phyloP scores from a whole-genome alignment of 192 early-diverging fungal species.

The Backusella tuberculispora region DNA sequence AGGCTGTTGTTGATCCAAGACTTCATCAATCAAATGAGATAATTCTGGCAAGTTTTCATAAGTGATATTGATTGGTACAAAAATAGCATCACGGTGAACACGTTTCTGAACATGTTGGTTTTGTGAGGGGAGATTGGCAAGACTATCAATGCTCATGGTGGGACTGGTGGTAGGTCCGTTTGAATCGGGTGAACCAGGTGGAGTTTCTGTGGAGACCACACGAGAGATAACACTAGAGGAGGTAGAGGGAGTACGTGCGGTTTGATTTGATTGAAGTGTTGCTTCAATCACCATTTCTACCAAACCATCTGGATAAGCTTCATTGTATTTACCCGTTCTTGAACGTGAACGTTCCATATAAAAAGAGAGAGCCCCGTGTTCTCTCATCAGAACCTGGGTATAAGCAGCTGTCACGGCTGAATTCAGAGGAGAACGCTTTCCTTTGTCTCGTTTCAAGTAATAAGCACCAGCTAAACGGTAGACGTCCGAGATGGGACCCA shows the following conservation, averaged over 20 bases:
- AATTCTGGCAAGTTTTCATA: slow-evolving; percentile 45
- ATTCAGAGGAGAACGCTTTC: slow-evolving; percentile 36
- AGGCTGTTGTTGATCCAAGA: slow-evolving; percentile 38
- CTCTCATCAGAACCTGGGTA: slow-evolving; percentile 39
- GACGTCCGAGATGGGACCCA: slow-evolving; percentile 42
- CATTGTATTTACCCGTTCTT: slow-evolving; percentile 40
- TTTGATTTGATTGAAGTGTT: slow-evolving; percentile 39
- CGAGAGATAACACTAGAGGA: background rate
- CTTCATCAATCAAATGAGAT: slow-evolving; percentile 35
- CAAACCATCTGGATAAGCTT: slow-evolving; percentile 35
- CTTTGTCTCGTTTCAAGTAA: slow-evolving; percentile 36
- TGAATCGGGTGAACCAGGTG: slow-evolving; percentile 26
- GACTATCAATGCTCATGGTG: slow-evolving; percentile 26
- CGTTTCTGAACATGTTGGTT: background rate
- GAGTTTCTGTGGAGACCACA: background rate
- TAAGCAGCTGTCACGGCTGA: slow-evolving; percentile 42
- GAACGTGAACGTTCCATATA: slow-evolving; percentile 39
- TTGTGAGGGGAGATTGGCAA: background rate
- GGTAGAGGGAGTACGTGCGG: slow-evolving; percentile 4
- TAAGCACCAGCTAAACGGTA: slow-evolving; percentile 41
- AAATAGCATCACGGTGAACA: slow-evolving; percentile 22
- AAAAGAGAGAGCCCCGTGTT: slow-evolving; percentile 38
- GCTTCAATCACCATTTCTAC: slow-evolving; percentile 45
- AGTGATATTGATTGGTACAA: slow-evolving; percentile 44
- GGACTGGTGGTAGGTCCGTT: slow-evolving; percentile 20